Evolutionary conservation across 495 filamentous ascomycete species (phyloP), one percentile per base, ranked within the genome.

Genomic region (Penicillium canariense): DNA sequence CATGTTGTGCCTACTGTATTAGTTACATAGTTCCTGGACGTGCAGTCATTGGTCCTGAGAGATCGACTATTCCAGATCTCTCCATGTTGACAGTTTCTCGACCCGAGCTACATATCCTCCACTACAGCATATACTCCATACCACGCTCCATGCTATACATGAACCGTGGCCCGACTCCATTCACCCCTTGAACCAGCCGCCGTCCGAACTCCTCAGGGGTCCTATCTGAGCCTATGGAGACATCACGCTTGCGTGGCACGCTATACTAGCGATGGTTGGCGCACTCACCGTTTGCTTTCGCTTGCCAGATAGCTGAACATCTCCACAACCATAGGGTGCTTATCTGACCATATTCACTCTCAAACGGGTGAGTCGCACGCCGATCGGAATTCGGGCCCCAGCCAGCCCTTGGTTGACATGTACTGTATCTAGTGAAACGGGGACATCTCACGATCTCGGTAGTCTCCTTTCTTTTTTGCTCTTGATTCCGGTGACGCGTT

Each of bases 241-340:
- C 26, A 8, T 9, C 15, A 2, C 42, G 48, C 48, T 57, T 57
- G 48, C 42, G 48, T 52, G 55, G 55, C 55, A n/a, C 27, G 3
- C 43, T 43, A 18, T 12, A 48, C 48, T 57, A 57, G 55, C 35
- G 55, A n/a, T 35, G 8, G 30, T 48, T 52, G 50, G 45, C 39
- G 50, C n/a, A 52, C 23, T 18, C 28, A n/a, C 30, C 22, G 12
- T 35, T 18, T 35, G 5, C 23, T 40, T 26, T 31, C 20, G 23
- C 11, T 28, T 5, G 20, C 49, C 25, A 20, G 2, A 15, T 20
- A 40, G n/a, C 15, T 1, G 25, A 11, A 6, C 8, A 3, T 25
- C 10, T 30, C 5, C 3, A 2, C 10, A 3, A 27, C 7, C 11
- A 7, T 44, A 30, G 3, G 25, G 43, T 23, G 23, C 43, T n/a